These are phyloP conservation scores for Endogone sp. DNA, from an alignment of 192 early-diverging fungal genomes.

Conservation along the genomic window DNA sequence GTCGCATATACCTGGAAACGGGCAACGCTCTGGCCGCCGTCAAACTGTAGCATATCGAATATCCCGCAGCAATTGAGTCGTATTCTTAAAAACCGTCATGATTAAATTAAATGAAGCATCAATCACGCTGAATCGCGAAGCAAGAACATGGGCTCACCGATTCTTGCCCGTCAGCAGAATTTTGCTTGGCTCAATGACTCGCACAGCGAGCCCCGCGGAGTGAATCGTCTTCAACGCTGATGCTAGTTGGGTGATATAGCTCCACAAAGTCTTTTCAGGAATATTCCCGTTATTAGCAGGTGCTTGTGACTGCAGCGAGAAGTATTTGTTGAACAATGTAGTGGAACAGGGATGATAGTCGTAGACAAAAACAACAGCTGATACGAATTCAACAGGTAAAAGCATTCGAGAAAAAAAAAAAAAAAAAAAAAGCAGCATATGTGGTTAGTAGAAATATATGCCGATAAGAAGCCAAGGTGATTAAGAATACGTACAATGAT, in stretches of 20 bases:
- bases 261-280: slow-evolving; percentile 75
- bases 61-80: slow-evolving; percentile 70
- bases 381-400: not conserved
- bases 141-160: slow-evolving; percentile 38
- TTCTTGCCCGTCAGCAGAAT: slow-evolving; percentile 84
- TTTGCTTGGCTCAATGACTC: slow-evolving; percentile 77
- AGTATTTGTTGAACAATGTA: slow-evolving; percentile 68
- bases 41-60: slow-evolving; percentile 70
- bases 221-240: slow-evolving; percentile 84
- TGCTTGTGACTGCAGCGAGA: slow-evolving; percentile 41
- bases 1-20: slow-evolving; percentile 48
- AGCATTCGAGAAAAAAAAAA: not conserved
- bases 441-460: not conserved
- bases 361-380: slow-evolving; percentile 93
- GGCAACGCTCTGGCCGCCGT: slow-evolving; percentile 58
- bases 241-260: slow-evolving; percentile 73
- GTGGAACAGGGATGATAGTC: slow-evolving; percentile 87
- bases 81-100: slow-evolving; percentile 33
- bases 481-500: slow-evolving; percentile 68
- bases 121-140: not conserved
- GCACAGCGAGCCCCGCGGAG: slow-evolving; percentile 70
- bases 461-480: too few species aligned
- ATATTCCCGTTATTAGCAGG: slow-evolving; percentile 40
- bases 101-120: slow-evolving; percentile 4
- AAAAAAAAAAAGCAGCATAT: not conserved